These are phyloP conservation scores for Quercus rubra DNA, from an alignment of 306 rosid species.

Conservation along the genomic window DNA sequence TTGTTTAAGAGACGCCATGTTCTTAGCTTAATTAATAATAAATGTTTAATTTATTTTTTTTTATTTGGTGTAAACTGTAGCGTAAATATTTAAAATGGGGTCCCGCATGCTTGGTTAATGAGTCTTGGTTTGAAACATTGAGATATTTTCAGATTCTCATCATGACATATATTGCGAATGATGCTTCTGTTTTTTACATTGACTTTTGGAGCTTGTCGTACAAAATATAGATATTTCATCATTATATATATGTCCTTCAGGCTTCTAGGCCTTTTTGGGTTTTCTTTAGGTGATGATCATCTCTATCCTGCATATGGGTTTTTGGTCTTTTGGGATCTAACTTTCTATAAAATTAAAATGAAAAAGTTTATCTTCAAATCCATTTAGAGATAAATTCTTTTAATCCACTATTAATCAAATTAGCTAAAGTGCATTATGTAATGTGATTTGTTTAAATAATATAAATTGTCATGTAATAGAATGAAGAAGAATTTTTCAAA, in stretches of 20 bases:
- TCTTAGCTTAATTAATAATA: background rate
- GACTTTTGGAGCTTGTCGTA: constrained; percentile 39
- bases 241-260: constrained; percentile 17
- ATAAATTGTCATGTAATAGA: too few species aligned
- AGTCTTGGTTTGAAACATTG: constrained; percentile 29
- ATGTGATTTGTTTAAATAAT: too few species aligned
- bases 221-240: constrained; percentile 24
- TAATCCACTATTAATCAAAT: too few species aligned
- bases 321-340: background rate
- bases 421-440: too few species aligned
- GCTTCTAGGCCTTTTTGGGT: constrained; percentile 22
- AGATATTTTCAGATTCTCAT: constrained; percentile 30
- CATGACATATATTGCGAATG: constrained; percentile 39
- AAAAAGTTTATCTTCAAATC: too few species aligned
- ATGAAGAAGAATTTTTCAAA: too few species aligned
- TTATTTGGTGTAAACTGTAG: background rate
- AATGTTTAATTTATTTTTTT: background rate
- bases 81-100: constrained; percentile 12
- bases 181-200: constrained; percentile 50
- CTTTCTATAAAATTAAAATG: too few species aligned
- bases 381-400: too few species aligned
- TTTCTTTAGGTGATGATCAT: constrained; percentile 1
- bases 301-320: background rate
- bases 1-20: background rate
- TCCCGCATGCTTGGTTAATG: constrained; percentile 21